These are phyloP conservation scores for Cadophora sp. DNA, from an alignment of 2,329 filamentous ascomycete species.

Conservation along the genomic window DNA sequence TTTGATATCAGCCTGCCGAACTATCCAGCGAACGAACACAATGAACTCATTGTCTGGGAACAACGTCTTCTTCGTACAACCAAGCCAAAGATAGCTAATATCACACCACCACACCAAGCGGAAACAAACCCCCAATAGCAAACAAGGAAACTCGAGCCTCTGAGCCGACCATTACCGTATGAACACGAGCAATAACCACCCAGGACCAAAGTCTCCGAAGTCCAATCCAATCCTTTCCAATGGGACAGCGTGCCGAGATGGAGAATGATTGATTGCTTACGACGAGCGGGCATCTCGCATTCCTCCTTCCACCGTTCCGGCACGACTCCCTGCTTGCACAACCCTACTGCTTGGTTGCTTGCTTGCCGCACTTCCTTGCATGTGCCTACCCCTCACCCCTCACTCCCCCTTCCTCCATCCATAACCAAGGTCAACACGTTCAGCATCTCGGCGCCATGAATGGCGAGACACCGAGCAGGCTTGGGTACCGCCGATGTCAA, in stretches of 20 bases:
- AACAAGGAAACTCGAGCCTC: neutral
- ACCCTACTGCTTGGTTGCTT: too few relatives aligned
- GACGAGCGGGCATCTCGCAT: neutral
- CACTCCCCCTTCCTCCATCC: neutral
- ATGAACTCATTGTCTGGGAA: neutral
- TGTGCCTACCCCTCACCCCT: neutral
- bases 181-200: neutral
- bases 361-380: neutral
- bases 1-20: slow-evolving; percentile 7
- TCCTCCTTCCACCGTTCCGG: neutral
- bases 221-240: neutral
- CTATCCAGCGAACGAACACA: neutral
- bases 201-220: slow-evolving; percentile 5
- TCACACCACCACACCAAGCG: neutral
- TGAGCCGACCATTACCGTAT: slow-evolving; percentile 9
- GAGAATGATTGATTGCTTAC: slow-evolving; percentile 13
- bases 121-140: neutral
- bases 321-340: too few relatives aligned
- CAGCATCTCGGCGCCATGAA: slow-evolving; percentile 4
- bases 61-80: slow-evolving; percentile 2
- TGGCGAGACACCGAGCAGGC: neutral
- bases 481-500: neutral
- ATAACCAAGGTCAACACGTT: slow-evolving; percentile 1
- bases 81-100: neutral
- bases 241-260: neutral